Evolutionary conservation across 2,329 filamentous ascomycete species (phyloP).

Genomic region (Decorospora gaudefroyi): DNA sequence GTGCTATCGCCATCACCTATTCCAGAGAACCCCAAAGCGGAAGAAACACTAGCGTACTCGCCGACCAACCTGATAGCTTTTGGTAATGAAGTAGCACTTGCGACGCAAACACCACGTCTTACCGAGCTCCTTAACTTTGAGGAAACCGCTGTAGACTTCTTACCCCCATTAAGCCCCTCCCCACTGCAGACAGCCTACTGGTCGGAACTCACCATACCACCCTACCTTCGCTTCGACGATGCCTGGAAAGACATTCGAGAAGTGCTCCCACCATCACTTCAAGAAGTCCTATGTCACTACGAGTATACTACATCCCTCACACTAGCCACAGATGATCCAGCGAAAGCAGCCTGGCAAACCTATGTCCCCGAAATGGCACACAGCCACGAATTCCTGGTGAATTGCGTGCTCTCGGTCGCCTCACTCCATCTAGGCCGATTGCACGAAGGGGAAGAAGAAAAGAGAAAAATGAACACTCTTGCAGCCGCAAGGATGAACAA

Average conservation of each 20-base stretch:
- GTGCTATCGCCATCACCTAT: constrained; percentile 5
- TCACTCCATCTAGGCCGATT: constrained; percentile 53
- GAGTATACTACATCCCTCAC: constrained; percentile 42
- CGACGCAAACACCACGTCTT: constrained; percentile 15
- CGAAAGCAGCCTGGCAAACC: constrained; percentile 41
- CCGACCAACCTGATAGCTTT: constrained; percentile 8
- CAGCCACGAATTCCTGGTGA: constrained; percentile 51
- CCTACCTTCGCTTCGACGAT: constrained; percentile 32
- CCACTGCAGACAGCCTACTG: constrained; percentile 1
- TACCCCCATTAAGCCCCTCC: neutral
- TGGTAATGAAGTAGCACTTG: constrained; percentile 12
- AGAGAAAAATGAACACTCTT: constrained; percentile 32
- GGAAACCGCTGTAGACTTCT: neutral
- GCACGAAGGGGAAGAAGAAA: constrained; percentile 32
- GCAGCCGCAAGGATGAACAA: constrained; percentile 45
- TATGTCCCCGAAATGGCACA: constrained; percentile 48
- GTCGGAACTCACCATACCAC: constrained; percentile 25
- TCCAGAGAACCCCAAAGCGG: constrained; percentile 4
- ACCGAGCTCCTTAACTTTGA: constrained; percentile 16
- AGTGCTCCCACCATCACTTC: constrained; percentile 28
- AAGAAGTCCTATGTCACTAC: constrained; percentile 42
- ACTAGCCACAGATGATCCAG: constrained; percentile 35
- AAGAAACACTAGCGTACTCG: neutral
- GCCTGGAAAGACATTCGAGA: constrained; percentile 37
- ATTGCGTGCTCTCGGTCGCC: constrained; percentile 53